These are phyloP conservation scores for Lathyrus tuberosus DNA, from an alignment of 306 rosid species.

Conservation along the genomic window DNA sequence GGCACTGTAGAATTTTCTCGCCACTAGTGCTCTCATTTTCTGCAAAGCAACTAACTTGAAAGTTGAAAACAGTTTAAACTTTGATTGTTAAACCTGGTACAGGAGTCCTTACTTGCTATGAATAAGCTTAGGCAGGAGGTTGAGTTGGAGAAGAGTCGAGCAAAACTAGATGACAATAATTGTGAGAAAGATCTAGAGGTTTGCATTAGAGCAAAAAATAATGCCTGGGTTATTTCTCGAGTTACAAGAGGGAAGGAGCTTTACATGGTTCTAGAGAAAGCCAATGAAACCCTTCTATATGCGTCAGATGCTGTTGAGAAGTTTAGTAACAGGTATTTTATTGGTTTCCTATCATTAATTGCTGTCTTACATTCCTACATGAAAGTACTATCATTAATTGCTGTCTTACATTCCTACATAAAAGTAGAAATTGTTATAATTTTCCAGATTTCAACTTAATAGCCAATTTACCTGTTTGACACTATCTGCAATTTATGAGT, in stretches of 20 bases:
- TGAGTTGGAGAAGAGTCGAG: conserved; percentile 80
- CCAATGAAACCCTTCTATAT: conserved; percentile 84
- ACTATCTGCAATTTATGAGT: conserved; percentile 4
- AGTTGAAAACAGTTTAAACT: conserved; percentile 18
- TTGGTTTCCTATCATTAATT: conserved; percentile 24
- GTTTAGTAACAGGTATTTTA: conserved; percentile 81
- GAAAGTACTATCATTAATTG: too few relatives aligned
- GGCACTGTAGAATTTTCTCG: conserved; percentile 11
- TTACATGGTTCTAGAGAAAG: conserved; percentile 93
- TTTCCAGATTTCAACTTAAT: conserved; percentile 13
- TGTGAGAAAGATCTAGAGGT: conserved; percentile 81
- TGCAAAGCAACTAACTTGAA: conserved; percentile 9
- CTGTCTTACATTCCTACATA: conserved; percentile 4
- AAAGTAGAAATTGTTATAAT: background rate
- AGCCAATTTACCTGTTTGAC: conserved; percentile 1
- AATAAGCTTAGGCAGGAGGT: conserved; percentile 86
- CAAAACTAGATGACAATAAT: conserved; percentile 50
- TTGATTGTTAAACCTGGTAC: conserved; percentile 39
- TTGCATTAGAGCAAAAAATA: conserved; percentile 86
- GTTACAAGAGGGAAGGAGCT: conserved; percentile 92
- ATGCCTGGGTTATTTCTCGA: conserved; percentile 90
- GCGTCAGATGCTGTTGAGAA: conserved; percentile 95
- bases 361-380: conserved; percentile 10
- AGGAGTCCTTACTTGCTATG: conserved; percentile 92
- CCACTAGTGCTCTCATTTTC: conserved; percentile 19